phyloP scores from a whole-genome alignment of 306 rosid species.

The Quercus rubra region DNA sequence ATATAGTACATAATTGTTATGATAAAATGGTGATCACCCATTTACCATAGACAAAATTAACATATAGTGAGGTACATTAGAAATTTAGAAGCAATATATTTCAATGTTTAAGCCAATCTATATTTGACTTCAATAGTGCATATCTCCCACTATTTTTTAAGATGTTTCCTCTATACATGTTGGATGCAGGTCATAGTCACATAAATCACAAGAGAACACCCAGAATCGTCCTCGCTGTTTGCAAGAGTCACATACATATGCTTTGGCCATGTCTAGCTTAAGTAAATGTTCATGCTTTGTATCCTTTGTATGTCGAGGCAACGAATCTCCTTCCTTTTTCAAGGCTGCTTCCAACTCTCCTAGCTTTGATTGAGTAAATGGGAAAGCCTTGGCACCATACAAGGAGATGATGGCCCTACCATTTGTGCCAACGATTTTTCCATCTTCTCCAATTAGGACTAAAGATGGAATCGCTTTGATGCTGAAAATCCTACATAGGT shows the following conservation, averaged over 20 bases:
- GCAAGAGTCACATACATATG: constrained; percentile 82
- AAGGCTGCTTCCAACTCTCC: constrained; percentile 60
- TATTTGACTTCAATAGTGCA: too few relatives aligned
- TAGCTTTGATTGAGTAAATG: constrained; percentile 66
- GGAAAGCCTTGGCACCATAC: constrained; percentile 83
- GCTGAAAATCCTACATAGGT: constrained; percentile 67
- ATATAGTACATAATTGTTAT: too few relatives aligned
- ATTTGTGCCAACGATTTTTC: constrained; percentile 48
- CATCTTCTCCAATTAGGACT: constrained; percentile 71
- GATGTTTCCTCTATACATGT: constrained; percentile 48
- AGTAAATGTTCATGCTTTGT: constrained; percentile 78
- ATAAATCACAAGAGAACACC: constrained; percentile 82
- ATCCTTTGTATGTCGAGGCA: constrained; percentile 71
- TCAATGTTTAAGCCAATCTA: too few relatives aligned
- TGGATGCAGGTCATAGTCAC: constrained; percentile 94
- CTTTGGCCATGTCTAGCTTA: constrained; percentile 84
- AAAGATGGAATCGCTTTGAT: constrained; percentile 71
- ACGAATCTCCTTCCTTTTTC: constrained; percentile 72
- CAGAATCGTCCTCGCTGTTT: constrained; percentile 72
- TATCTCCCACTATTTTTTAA: background rate
- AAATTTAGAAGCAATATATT: too few relatives aligned
- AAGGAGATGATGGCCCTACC: constrained; percentile 61
- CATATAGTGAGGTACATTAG: too few relatives aligned
- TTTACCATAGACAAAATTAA: too few relatives aligned
- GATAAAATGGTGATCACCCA: too few relatives aligned